Base-by-base conservation (phyloP, 805 yeast genomes). In the Ogataea pini region DNA sequence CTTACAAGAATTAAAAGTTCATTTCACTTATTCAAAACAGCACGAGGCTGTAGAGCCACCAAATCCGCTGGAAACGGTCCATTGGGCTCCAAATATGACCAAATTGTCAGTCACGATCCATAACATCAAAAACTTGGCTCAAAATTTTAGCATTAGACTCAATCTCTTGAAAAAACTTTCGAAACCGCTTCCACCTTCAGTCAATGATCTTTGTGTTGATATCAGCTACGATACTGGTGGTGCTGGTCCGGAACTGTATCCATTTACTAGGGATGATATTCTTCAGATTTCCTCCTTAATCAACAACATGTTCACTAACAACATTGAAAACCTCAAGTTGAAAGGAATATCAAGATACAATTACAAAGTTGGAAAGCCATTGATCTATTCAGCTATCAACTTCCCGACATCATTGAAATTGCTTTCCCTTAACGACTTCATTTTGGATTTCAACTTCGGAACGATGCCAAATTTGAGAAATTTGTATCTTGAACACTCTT, bases 281-380 rank as follows among this genome's bases (percentile, higher is more conserved):
- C 46, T 58, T 41, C 62, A 58, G 34, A 58, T 63, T 33, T 60
- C 66, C 9, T 44, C 45, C 31, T 46, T 59, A 14, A 59, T 63
- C 27, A 63, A 60, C 42, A 51, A 57, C 34, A 57, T 63, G 18
- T 49, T 63, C 39, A 63, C 64, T 2, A 50, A 58, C 36, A 57
- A 56, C 46, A 49, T 63, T 17, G 63, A 63, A 43, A 58, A 50
- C 43, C 51, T 63, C 42, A 63, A 63, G 42, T 48, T 63, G 49
- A 63, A 63, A 40, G 67, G 67, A 40, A 63, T 63, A 22, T 62
- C 67, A 17, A 50, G 67, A 36, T 62, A 63, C 44, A 63, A 63
- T 37, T 62, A 62, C 46, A 62, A 61, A 37, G 52, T 62, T 43
- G 66, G 65, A 16, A 63, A 60, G 44, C 67, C 67, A 2, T 45